Evolutionary conservation across 2,329 filamentous ascomycete genomes (phyloP).

Genomic region (Hirsutella rhossiliensis): DNA sequence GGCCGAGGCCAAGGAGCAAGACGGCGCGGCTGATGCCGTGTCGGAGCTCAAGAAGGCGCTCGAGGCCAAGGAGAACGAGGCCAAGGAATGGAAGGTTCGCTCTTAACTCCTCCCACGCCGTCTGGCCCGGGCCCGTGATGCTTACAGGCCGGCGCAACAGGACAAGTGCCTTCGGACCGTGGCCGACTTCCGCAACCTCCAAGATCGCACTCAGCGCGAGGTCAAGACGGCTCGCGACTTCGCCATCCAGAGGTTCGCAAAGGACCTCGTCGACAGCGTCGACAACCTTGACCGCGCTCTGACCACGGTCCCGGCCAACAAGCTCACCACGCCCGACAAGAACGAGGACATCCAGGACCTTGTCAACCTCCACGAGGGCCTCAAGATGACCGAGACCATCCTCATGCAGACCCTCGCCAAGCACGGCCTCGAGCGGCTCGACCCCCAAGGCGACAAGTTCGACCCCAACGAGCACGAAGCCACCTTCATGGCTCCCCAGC

Average conservation of each 20-base stretch:
- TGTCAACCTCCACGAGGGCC: constrained; percentile 67
- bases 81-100: constrained; percentile 71
- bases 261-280: constrained; percentile 87
- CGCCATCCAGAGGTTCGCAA: constrained; percentile 89
- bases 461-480: constrained; percentile 96
- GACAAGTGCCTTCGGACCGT: constrained; percentile 90
- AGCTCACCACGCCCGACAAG: constrained; percentile 43
- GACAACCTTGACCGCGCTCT: constrained; percentile 97
- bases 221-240: constrained; percentile 81
- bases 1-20: constrained; percentile 11
- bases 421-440: constrained; percentile 85
- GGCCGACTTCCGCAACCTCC: constrained; percentile 95
- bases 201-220: constrained; percentile 87
- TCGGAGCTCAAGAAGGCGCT: constrained; percentile 37
- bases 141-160: constrained; percentile 31
- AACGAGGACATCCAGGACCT: constrained; percentile 56
- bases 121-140: background rate
- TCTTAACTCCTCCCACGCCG: background rate
- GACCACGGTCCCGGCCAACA: constrained; percentile 61
- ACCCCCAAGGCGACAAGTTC: constrained; percentile 77
- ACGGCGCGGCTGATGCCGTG: constrained; percentile 22
- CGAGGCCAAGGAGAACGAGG: constrained; percentile 39
- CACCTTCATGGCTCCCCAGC: constrained; percentile 82
- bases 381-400: constrained; percentile 91
- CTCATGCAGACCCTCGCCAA: constrained; percentile 82